These are phyloP conservation scores for Platismatia glauca DNA, from an alignment of 495 filamentous ascomycete species.

Conservation along the genomic window DNA sequence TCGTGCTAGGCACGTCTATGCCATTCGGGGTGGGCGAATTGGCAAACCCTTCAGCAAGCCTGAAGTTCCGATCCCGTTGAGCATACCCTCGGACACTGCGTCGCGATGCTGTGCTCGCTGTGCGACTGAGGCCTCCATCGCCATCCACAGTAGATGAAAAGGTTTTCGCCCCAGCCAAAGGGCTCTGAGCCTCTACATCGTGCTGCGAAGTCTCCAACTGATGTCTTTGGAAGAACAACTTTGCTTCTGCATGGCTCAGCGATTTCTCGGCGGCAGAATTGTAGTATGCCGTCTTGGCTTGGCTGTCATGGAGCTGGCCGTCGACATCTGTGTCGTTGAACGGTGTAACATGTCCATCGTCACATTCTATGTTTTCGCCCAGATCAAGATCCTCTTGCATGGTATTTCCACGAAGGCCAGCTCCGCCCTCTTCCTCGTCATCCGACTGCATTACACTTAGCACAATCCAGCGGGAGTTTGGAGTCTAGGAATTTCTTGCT, in stretches of 20 bases:
- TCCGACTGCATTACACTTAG: constrained; percentile 2
- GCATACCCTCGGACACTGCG: constrained; percentile 25
- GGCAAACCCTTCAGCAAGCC: constrained; percentile 4
- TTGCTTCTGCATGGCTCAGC: constrained; percentile 83
- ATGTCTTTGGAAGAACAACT: constrained; percentile 88
- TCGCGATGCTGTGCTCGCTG: constrained; percentile 26
- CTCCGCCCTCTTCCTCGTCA: constrained; percentile 6
- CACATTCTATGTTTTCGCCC: not conserved
- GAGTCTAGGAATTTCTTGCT: not conserved
- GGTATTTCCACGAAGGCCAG: not conserved
- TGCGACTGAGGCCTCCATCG: constrained; percentile 22
- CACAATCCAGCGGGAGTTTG: not conserved
- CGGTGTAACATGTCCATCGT: constrained; percentile 7
- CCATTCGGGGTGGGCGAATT: constrained; percentile 1
- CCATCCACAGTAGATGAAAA: constrained; percentile 25
- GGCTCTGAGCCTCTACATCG: constrained; percentile 43
- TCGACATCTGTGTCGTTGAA: constrained; percentile 25
- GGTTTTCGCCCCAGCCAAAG: constrained; percentile 35
- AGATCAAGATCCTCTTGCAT: not conserved
- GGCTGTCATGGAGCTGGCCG: constrained; percentile 8
- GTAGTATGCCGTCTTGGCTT: constrained; percentile 65
- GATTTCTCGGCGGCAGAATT: constrained; percentile 84
- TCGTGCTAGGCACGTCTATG: constrained; percentile 16
- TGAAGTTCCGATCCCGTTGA: constrained; percentile 19
- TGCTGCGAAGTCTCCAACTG: constrained; percentile 51